These are phyloP conservation scores for Orobanche coerulescens DNA, from an alignment of 257 asterid species.

Conservation along the genomic window DNA sequence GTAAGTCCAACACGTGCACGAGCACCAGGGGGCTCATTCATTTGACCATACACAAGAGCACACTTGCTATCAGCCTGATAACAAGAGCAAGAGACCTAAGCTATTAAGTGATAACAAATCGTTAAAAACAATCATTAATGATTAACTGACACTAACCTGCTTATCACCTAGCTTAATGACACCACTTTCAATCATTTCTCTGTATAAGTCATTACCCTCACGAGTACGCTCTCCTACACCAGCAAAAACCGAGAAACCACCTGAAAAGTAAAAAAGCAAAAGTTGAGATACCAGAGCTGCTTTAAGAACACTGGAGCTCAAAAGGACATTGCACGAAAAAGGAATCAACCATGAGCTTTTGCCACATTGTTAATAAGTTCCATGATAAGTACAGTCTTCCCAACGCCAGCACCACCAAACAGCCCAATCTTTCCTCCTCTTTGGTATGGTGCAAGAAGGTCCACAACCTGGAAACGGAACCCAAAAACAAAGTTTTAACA, in stretches of 20 bases:
- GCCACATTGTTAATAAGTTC: constrained; percentile 53
- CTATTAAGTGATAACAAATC: constrained; percentile 30
- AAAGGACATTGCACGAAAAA: neutral
- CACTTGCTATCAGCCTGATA: constrained; percentile 86
- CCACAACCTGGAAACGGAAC: constrained; percentile 55
- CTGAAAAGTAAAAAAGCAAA: constrained; percentile 24
- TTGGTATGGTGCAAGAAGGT: constrained; percentile 94
- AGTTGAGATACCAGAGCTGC: neutral
- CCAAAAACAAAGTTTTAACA: neutral
- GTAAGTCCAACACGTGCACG: constrained; percentile 99
- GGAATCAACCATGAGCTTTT: constrained; percentile 42
- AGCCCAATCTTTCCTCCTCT: constrained; percentile 92
- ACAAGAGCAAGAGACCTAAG: neutral
- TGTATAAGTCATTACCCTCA: constrained; percentile 96
- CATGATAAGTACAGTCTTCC: constrained; percentile 44
- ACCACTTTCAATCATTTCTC: constrained; percentile 99
- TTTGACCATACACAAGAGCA: constrained; percentile 96
- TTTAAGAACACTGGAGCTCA: neutral
- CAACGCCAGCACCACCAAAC: constrained; percentile 47
- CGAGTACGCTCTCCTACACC: constrained; percentile 99
- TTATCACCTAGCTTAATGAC: constrained; percentile 95
- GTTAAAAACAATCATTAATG: neutral
- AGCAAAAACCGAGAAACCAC: constrained; percentile 99
- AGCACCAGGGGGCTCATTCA: constrained; percentile 99
- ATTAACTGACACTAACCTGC: constrained; percentile 47